Evolutionary conservation across 306 rosid genomes (phyloP), one percentile per base, ranked within the genome.

Genomic region (Sphenostylis stenocarpa): DNA sequence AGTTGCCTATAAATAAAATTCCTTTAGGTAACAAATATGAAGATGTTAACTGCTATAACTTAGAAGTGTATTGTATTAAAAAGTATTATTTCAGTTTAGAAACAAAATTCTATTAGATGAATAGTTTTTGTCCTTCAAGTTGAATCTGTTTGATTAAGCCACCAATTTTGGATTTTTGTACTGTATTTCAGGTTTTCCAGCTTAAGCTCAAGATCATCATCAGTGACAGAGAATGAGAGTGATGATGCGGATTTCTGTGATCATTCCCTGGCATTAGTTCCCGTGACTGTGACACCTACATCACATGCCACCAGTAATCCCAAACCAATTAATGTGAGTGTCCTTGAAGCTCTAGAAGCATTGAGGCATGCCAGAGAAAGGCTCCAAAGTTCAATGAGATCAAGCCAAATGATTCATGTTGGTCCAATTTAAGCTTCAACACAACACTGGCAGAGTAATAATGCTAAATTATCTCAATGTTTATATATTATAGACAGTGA

Each of bases 261-360:
- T 52, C 67, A 85, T 49, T 80, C 87, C 38, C 60, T 81, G 62
- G 95, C 91, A 47, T 17, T 87, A 61, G 91, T 87, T 41, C 87
- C 90, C 11, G 81, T 81, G 79, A 72, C 23, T 48, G 55, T 77
- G 74, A 84, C 83, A 65, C 44, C 47, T 51, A 81, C 73, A 66
- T 67, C 86, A 77, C 76, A 81, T 60, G 75, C 36, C 72, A 73
- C 60, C 36, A 79, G 57, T 60, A 82, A 85, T 47, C 67, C 63
- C 70, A 88, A 88, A 81, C 83, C 84, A 66, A 79, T 87, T 7
- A 63, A 75, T 61, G 73, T 80, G 61, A 90, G 85, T 78, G 93
- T 83, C 1, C 20, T 71, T 47, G 86, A 90, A 72, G 89, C 84
- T 63, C 82, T 88, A 73, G 86, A 86, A 52, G 82, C 90, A 23